phyloP scores from a whole-genome alignment of 768 basidiomycete genomes.

The Kwoniella dejecticola region DNA sequence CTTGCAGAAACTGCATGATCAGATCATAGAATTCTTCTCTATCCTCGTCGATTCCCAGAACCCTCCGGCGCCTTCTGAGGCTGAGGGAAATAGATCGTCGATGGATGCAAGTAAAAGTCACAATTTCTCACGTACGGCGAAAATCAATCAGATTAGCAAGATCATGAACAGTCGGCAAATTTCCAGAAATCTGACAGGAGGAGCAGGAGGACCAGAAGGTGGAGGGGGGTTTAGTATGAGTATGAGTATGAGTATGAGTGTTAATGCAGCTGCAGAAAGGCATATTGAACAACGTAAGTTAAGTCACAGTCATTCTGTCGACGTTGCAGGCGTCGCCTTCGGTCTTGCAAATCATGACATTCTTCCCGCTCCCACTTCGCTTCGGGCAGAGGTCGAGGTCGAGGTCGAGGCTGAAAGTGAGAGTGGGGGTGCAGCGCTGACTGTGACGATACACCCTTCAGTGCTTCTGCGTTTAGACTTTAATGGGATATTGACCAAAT shows the following conservation, averaged over 20 bases:
- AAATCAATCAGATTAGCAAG: constrained; percentile 25
- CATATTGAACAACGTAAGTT: constrained; percentile 69
- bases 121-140: constrained; percentile 30
- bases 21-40: constrained; percentile 76
- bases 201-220: constrained; percentile 54
- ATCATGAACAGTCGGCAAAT: constrained; percentile 24
- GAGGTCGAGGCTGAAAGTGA: not conserved
- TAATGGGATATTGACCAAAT: constrained; percentile 58
- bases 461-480: constrained; percentile 80
- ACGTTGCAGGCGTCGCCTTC: too few relatives aligned
- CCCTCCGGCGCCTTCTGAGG: constrained; percentile 62
- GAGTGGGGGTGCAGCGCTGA: not conserved
- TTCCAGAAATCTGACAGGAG: constrained; percentile 50
- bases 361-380: too few relatives aligned
- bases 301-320: not conserved
- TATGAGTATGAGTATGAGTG: constrained; percentile 67
- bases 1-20: constrained; percentile 66
- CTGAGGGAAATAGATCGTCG: constrained; percentile 8
- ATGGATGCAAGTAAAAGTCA: constrained; percentile 46
- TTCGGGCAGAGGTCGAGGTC: too few relatives aligned
- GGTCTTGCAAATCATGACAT: too few relatives aligned
- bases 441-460: not conserved
- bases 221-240: constrained; percentile 62
- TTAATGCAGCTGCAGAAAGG: constrained; percentile 52
- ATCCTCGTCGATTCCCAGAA: constrained; percentile 75